These are phyloP conservation scores for Cornus controversa DNA, from an alignment of 148 eudicot genomes.

Conservation along the genomic window DNA sequence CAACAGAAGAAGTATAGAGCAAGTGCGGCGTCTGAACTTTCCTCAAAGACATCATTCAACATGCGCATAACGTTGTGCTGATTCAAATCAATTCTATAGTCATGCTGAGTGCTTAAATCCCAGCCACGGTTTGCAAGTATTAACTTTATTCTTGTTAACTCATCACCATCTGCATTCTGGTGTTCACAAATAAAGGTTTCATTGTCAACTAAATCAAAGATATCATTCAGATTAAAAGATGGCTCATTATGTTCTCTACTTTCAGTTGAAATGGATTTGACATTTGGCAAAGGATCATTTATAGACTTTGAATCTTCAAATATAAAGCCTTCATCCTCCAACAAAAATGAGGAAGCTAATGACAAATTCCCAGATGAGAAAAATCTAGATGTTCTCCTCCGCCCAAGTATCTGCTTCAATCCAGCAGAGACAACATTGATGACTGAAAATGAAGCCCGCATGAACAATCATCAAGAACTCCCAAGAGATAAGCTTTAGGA, in stretches of 20 bases:
- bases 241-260: not conserved
- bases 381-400: conserved; percentile 14
- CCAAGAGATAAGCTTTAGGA: no score
- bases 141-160: conserved; percentile 24
- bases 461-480: conserved; percentile 30
- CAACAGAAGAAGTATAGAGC: conserved; percentile 41
- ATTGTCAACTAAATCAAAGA: no score
- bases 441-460: conserved; percentile 35
- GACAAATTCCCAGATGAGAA: conserved; percentile 31
- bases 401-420: conserved; percentile 27
- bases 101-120: conserved; percentile 13
- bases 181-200: no score
- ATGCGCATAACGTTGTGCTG: conserved; percentile 25
- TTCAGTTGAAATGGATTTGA: conserved; percentile 11
- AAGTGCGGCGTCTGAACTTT: conserved; percentile 38
- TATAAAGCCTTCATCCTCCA: conserved; percentile 26
- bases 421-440: conserved; percentile 22
- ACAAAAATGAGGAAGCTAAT: conserved; percentile 20
- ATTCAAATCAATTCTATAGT: conserved; percentile 14
- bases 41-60: conserved; percentile 28
- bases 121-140: conserved; percentile 36
- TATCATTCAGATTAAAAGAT: not conserved
- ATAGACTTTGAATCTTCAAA: conserved; percentile 9
- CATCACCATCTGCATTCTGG: conserved; percentile 12
- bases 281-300: conserved; percentile 1